phyloP scores from a whole-genome alignment of 208 protist genomes.

The Leishmania major region DNA sequence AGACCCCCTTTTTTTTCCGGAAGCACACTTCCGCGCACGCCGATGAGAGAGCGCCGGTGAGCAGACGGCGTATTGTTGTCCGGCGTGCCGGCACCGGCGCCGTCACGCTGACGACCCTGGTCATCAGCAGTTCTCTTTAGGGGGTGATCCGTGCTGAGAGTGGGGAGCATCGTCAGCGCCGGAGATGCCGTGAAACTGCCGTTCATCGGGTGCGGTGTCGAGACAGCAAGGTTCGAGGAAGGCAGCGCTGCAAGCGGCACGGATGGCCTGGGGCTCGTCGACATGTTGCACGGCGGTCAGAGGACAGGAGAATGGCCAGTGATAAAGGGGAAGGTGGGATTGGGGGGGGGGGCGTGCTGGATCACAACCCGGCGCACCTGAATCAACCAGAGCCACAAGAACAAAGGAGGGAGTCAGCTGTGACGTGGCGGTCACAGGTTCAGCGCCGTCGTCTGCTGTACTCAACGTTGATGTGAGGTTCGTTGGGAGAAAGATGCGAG shows the following conservation, averaged over 20 bases:
- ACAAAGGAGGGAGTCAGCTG: background rate
- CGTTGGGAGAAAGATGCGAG: background rate
- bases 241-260: background rate
- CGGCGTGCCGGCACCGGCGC: background rate
- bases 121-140: background rate
- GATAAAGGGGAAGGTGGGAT: background rate
- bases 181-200: background rate
- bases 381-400: background rate
- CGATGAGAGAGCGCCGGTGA: constrained; percentile 29
- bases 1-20: constrained; percentile 72
- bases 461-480: background rate
- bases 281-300: background rate
- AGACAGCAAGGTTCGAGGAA: background rate
- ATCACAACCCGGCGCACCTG: background rate
- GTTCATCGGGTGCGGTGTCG: background rate
- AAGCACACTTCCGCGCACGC: constrained; percentile 60
- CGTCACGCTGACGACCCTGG: too few species aligned
- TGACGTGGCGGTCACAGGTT: background rate
- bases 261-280: background rate
- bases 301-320: background rate
- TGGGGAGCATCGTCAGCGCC: background rate
- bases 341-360: background rate
- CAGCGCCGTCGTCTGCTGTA: background rate
- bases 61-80: background rate
- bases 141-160: background rate